Conservation (phyloP, 169 alveolate genomes). For the Cryptosporidium meleagridis region DNA sequence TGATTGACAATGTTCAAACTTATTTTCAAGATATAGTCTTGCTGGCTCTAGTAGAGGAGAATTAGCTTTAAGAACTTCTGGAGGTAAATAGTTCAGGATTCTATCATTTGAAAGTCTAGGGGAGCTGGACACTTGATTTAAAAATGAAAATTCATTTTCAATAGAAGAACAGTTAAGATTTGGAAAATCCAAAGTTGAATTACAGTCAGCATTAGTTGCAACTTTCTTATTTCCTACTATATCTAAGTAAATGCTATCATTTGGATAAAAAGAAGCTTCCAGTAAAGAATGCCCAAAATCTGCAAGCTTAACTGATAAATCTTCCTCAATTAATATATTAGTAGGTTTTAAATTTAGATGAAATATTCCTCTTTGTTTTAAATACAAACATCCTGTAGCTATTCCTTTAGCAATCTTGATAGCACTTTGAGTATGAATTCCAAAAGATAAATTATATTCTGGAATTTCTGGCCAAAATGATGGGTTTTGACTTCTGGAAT, state of each 20-base stretch:
- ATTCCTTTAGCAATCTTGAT: constrained; percentile 40
- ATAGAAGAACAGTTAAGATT: not conserved
- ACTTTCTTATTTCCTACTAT: not conserved
- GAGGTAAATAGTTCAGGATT: constrained; percentile 46
- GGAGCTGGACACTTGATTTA: not conserved
- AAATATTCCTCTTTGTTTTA: constrained; percentile 45
- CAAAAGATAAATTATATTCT: constrained; percentile 4
- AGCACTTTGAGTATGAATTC: constrained; percentile 32
- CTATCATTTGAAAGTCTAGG: constrained; percentile 29
- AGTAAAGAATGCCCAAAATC: constrained; percentile 52
- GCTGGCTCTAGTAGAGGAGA: constrained; percentile 56
- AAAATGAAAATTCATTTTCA: constrained; percentile 3
- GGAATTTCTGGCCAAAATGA: not conserved
- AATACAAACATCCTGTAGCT: constrained; percentile 44
- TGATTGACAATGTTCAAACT: constrained; percentile 12
- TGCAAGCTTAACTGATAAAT: constrained; percentile 48
- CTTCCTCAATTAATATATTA: constrained; percentile 25
- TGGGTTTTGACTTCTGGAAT: not conserved
- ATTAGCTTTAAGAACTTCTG: constrained; percentile 12
- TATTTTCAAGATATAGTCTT: constrained; percentile 7
- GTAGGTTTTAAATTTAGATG: constrained; percentile 59
- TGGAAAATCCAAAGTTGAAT: not conserved
- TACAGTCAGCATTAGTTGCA: too few relatives aligned
- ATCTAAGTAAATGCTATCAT: not conserved
- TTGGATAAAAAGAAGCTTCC: constrained; percentile 55